These are phyloP conservation scores for Dissophora ornata DNA, from an alignment of 192 early-diverging fungal genomes.

Conservation along the genomic window DNA sequence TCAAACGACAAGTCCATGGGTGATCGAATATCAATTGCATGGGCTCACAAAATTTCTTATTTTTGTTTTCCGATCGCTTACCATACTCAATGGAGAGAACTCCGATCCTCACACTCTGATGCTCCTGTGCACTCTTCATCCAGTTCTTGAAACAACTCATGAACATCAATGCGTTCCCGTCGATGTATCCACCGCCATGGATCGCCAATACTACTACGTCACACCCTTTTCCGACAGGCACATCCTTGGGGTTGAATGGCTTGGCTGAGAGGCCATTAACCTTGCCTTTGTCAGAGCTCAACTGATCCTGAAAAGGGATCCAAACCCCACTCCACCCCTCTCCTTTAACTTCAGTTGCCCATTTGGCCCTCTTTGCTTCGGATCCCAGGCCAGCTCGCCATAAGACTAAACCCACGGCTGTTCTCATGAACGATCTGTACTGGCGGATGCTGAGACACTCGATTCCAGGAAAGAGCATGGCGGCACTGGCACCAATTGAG, in stretches of 20 bases:
- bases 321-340: slow-evolving; percentile 34
- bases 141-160: slow-evolving; percentile 16
- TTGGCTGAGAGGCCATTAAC: no score
- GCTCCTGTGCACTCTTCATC: slow-evolving; percentile 28
- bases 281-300: no score
- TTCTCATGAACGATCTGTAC: slow-evolving; percentile 20
- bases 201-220: slow-evolving; percentile 27
- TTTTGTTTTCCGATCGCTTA: slow-evolving; percentile 21
- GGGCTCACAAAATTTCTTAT: no score
- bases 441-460: slow-evolving; percentile 24
- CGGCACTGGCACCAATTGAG: slow-evolving; percentile 5
- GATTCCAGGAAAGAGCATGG: slow-evolving; percentile 18
- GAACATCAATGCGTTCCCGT: slow-evolving; percentile 31
- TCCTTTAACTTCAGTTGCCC: slow-evolving; percentile 14
- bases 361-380: slow-evolving; percentile 10
- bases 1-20: no score
- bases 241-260: neutral
- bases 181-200: slow-evolving; percentile 42
- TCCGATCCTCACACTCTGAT: slow-evolving; percentile 24
- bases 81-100: slow-evolving; percentile 38
- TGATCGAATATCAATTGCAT: no score
- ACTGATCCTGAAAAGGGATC: slow-evolving; percentile 51
- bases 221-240: slow-evolving; percentile 21
- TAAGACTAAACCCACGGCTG: neutral
- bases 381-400: slow-evolving; percentile 14